Evolutionary conservation across 1,139 yeast genomes (phyloP), one percentile per base, ranked within the genome.

Genomic region (Saccharomyces uvarum): DNA sequence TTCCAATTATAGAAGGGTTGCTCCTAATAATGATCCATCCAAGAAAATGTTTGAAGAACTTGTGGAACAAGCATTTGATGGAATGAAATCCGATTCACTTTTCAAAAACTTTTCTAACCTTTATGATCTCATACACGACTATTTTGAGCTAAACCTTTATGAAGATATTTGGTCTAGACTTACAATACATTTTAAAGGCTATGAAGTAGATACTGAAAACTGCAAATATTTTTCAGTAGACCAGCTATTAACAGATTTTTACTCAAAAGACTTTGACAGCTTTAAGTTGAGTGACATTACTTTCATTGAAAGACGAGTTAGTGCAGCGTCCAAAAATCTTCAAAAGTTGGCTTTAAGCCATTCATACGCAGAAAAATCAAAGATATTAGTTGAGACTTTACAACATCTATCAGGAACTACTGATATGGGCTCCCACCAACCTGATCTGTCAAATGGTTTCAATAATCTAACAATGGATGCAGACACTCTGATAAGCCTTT

Each of bases 401-500:
- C 74, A 77, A 49, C 70, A 74, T 0, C 66, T 89, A 11, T 79
- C 88, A 0, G 52, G 52, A 4, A n/a, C 32, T 9, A 47, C 31
- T n/a, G 32, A 47, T 2, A 28, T 47, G 64, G 66, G 55, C 16
- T 51, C 31, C 26, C 48, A 42, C 11, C 24, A 49, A 38, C 26
- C 4, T 9, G 44, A 38, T 4, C 13, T 38, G 19, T 24, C 44
- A 38, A 19, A 19, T 4, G 24, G 24, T 14, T 19, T 38, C n/a
- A 38, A 38, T 19, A 38, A 19, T 9, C 38, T 64, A 1, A 61
- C 71, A 2, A 75, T 89, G 11, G 93, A 86, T 68, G 98, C 98
- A 0, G 98, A 91, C 65, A 82, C 88, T 0, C 73, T 91, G 42
- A 79, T 91, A 4, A 85, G 91, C 1, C 72, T 90, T 51, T 72